A percentile compares a stretch with the other conserved stretches of the same genome.
These are phyloP conservation scores for Sambucus nigra DNA, from an alignment of 129 eudicot species.

Conservation along the genomic window DNA sequence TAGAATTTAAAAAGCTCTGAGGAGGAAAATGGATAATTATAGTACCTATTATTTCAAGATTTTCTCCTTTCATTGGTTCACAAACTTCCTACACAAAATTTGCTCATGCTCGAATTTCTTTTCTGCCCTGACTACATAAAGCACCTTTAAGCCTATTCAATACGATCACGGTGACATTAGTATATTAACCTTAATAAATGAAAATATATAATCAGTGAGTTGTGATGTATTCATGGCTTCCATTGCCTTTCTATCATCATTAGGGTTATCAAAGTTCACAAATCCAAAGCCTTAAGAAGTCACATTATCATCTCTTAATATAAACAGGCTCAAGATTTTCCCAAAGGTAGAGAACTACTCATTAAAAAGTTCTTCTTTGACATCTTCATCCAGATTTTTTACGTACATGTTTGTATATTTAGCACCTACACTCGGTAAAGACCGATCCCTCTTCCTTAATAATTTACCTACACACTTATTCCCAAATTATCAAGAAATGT, in stretches of 20 bases:
- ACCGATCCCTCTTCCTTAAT: constrained; percentile 62
- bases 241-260: constrained; percentile 57
- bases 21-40: neutral
- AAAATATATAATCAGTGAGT: constrained; percentile 43
- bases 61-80: constrained; percentile 67
- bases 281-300: constrained; percentile 85
- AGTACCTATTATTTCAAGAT: constrained; percentile 60
- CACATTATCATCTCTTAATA: constrained; percentile 60
- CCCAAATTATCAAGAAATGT: too few species aligned
- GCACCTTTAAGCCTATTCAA: constrained; percentile 53
- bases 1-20: neutral
- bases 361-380: constrained; percentile 51
- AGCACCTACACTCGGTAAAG: constrained; percentile 27
- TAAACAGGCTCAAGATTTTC: constrained; percentile 56
- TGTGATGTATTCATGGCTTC: constrained; percentile 61
- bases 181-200: neutral
- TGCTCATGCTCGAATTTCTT: constrained; percentile 83
- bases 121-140: constrained; percentile 83
- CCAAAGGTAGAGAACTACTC: constrained; percentile 65
- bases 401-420: constrained; percentile 69
- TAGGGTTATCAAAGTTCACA: constrained; percentile 69
- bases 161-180: constrained; percentile 5
- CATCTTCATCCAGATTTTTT: constrained; percentile 61
- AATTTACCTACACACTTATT: constrained; percentile 62
- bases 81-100: constrained; percentile 54